Base-by-base conservation (phyloP, 176 grass and related monocot genomes). In the Oropetium thomaeum region DNA sequence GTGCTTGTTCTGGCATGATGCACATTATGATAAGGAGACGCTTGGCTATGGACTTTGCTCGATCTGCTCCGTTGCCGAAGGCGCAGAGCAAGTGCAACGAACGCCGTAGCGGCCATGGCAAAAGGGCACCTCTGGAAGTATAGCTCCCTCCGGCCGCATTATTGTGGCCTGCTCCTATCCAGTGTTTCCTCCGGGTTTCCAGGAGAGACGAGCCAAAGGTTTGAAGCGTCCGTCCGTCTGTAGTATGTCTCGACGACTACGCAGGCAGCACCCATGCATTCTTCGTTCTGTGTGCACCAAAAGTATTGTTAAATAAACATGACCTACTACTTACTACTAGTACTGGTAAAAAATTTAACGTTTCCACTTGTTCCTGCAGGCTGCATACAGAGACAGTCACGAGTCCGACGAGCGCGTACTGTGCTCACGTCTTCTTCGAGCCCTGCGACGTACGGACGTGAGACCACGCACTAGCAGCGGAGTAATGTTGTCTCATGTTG, bases 361-460 rank as follows among this genome's bases (percentile, higher is more conserved):
- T 12, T 15, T 37, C 31, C 75, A 60, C 75, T 48, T 58, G 52
- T 85, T 26, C 5, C 26, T 32, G 58, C 27, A 32, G 31, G 15
- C 3, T 4, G 73, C 27, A n/a, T n/a, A n/a, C n/a, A n/a, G n/a
- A n/a, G n/a, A n/a, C n/a, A 45, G 41, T 64, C 74, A 76, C 74
- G 59, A 34, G 74, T 25, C 60, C 44, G 59, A 25, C 73, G 53
- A 83, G 58, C 33, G 17, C 41, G 34, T 22, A 52, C 40, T 34
- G 58, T 49, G 29, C 74, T 64, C 74, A 77, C 59, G 74, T 77
- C 74, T 27, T 76, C 74, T 65, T 77, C 60, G 74, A 65, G 74
- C 74, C 74, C 60, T 65, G 74, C 60, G 31, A 51, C 58, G n/a
- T n/a, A n/a, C n/a, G n/a, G n/a, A n/a, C n/a, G 28, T 38, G 60